Conservation (phyloP, 2,329 filamentous ascomycete genomes). For the Metarhizium anisopliae region DNA sequence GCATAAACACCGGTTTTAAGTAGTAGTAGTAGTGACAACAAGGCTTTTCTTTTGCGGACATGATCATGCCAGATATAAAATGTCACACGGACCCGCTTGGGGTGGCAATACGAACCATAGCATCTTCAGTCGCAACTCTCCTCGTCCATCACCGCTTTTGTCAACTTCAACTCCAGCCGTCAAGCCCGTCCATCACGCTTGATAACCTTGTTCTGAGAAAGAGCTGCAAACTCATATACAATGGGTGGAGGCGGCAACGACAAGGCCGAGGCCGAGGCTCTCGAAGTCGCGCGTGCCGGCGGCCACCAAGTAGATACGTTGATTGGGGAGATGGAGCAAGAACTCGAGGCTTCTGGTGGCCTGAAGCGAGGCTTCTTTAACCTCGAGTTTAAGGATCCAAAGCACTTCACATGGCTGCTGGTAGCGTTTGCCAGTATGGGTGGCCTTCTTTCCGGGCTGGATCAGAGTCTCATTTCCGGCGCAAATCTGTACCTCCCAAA, state of each 20-base stretch:
- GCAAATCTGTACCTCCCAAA: constrained; percentile 58
- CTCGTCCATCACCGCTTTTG: neutral
- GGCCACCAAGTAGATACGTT: constrained; percentile 27
- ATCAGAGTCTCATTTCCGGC: constrained; percentile 64
- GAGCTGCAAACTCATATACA: constrained; percentile 2
- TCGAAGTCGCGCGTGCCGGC: constrained; percentile 26
- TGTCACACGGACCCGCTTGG: neutral
- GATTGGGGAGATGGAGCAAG: constrained; percentile 31
- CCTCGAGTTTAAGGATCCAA: constrained; percentile 51
- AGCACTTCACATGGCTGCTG: constrained; percentile 57
- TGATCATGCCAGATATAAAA: neutral
- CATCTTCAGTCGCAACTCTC: neutral
- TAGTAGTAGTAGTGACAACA: neutral
- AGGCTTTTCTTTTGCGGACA: neutral
- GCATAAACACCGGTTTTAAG: neutral
- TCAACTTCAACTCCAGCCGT: neutral
- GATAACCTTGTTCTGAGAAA: neutral
- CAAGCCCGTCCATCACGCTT: neutral
- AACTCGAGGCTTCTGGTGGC: constrained; percentile 25
- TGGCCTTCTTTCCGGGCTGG: constrained; percentile 61
- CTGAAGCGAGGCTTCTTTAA: constrained; percentile 37
- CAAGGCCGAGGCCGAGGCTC: constrained; percentile 23
- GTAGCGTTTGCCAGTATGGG: constrained; percentile 69
- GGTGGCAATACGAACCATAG: neutral
- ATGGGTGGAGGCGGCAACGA: constrained; percentile 11